A percentile compares a stretch with the other conserved stretches of the same genome.
These are phyloP conservation scores for Naegleria gruberi DNA, from an alignment of 208 protist species.

Conservation along the genomic window DNA sequence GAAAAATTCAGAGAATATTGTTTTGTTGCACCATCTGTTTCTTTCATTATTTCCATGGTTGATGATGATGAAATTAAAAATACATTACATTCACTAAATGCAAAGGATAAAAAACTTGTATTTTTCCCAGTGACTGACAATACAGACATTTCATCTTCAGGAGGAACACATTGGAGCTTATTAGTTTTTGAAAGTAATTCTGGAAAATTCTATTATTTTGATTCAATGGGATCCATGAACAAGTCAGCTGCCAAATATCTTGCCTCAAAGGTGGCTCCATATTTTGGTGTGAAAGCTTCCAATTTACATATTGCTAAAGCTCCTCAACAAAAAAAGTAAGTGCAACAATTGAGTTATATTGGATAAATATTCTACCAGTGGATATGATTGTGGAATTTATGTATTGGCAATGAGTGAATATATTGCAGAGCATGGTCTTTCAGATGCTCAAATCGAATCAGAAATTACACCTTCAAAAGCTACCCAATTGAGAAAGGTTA, in stretches of 20 bases:
- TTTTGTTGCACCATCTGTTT: neutral
- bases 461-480: neutral
- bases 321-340: neutral
- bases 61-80: neutral
- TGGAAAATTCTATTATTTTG: neutral
- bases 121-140: constrained; percentile 6
- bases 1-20: neutral
- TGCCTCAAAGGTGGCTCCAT: neutral
- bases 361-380: neutral
- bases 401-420: neutral
- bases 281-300: neutral
- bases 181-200: neutral
- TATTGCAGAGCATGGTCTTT: neutral
- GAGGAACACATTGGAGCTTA: neutral
- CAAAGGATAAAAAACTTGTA: neutral
- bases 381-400: constrained; percentile 12
- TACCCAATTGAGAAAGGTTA: neutral
- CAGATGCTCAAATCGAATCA: neutral
- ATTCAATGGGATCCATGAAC: neutral
- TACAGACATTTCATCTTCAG: neutral
- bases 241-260: neutral
- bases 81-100: neutral
- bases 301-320: neutral
- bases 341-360: neutral
- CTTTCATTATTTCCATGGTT: neutral